Evolutionary conservation across 2,329 filamentous ascomycete genomes (phyloP).

Genomic region (Cryphonectria parasitica): DNA sequence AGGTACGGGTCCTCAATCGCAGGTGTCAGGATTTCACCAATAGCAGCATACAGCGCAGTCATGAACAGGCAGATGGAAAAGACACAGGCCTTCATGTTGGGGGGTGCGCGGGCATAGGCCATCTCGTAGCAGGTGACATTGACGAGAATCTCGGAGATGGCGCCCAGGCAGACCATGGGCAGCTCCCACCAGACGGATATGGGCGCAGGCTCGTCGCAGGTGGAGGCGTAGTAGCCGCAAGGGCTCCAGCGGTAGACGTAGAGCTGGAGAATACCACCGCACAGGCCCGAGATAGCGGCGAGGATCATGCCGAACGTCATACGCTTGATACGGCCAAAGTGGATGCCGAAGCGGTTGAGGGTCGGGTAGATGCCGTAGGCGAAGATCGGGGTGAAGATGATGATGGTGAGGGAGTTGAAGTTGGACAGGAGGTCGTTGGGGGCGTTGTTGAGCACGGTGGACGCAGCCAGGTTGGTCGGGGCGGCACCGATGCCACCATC

Average conservation of each 20-base stretch:
- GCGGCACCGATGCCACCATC: constrained; percentile 45
- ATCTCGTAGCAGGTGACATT: constrained; percentile 69
- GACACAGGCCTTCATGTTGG: constrained; percentile 65
- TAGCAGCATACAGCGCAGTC: constrained; percentile 59
- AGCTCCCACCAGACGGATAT: constrained; percentile 59
- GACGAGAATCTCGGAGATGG: constrained; percentile 59
- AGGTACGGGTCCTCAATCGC: constrained; percentile 48
- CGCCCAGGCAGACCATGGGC: constrained; percentile 55
- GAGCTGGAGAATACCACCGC: constrained; percentile 61
- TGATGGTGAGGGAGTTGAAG: constrained; percentile 62
- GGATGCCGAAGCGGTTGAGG: constrained; percentile 54
- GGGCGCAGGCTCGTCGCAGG: constrained; percentile 42
- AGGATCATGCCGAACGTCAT: constrained; percentile 62
- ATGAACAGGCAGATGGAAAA: constrained; percentile 61
- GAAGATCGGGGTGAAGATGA: constrained; percentile 60
- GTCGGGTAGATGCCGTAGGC: constrained; percentile 60
- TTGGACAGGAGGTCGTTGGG: constrained; percentile 66
- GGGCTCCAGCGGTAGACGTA: constrained; percentile 60
- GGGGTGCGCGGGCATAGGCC: constrained; percentile 69
- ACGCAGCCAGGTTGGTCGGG: constrained; percentile 43
- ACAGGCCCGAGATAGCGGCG: constrained; percentile 35
- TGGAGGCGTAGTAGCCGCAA: constrained; percentile 53
- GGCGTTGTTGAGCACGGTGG: constrained; percentile 52
- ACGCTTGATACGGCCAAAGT: constrained; percentile 61
- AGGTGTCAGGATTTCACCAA: constrained; percentile 49